Percentiles rank a stretch among this genome's conserved stretches.
These are phyloP conservation scores for Curvularia lunata DNA, from an alignment of 2,329 filamentous ascomycete species.

Conservation along the genomic window DNA sequence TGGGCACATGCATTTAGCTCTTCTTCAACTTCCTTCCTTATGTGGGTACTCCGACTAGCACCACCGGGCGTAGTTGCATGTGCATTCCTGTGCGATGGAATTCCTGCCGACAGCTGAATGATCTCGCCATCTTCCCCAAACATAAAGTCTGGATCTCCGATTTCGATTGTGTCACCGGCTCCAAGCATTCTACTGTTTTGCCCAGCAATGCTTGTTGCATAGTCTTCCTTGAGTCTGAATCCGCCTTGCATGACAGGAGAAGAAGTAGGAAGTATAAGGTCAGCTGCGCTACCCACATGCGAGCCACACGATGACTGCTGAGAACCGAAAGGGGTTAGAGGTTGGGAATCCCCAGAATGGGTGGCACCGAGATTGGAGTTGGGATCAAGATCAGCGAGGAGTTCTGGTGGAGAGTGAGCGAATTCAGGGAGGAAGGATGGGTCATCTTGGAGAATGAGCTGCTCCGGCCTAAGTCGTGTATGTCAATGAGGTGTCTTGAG, in stretches of 20 bases:
- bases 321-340: constrained; percentile 44
- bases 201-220: constrained; percentile 47
- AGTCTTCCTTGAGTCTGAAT: constrained; percentile 53
- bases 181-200: constrained; percentile 30
- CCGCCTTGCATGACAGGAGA: constrained; percentile 51
- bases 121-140: constrained; percentile 68
- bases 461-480: constrained; percentile 65
- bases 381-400: constrained; percentile 56
- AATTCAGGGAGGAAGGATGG: constrained; percentile 77
- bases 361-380: constrained; percentile 44
- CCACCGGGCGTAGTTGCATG: constrained; percentile 30
- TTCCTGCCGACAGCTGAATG: constrained; percentile 51
- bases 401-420: constrained; percentile 64
- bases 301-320: constrained; percentile 35
- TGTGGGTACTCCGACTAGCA: constrained; percentile 48
- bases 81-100: constrained; percentile 21
- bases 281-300: constrained; percentile 28
- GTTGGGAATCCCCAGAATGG: constrained; percentile 47
- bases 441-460: constrained; percentile 81
- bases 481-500: constrained; percentile 11
- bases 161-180: constrained; percentile 53
- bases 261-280: constrained; percentile 57
- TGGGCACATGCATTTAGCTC: constrained; percentile 40
- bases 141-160: constrained; percentile 61
- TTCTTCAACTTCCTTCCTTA: constrained; percentile 54